Base-by-base conservation (phyloP, 805 yeast species). In the Pichia paraexigua region DNA sequence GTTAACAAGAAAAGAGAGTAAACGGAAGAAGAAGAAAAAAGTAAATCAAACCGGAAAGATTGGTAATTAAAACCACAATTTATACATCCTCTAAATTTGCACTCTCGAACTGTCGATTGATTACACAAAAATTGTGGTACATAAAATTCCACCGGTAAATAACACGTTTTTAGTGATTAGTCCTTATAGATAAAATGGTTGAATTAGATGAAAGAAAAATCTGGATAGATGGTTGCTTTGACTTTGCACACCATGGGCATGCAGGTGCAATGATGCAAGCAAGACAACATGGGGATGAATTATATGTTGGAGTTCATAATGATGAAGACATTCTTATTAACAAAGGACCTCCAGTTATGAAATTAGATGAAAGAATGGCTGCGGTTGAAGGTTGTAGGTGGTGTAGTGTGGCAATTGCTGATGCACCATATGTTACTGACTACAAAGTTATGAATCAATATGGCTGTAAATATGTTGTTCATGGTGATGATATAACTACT, bases 151-250 rank as follows among this genome's bases (percentile, higher is more conserved):
- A 13, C 11, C 13, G n/a, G 3, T 3, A 30, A 7, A 30, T n/a
- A 30, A 30, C 35, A 13, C 12, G 17, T 30, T 5, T 30, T 13
- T 30, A 13, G 2, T 30, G 3, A 12, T 30, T 30, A 13, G n/a
- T 13, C n/a, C 3, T n/a, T 30, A 7, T 30, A 13, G 3, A 13
- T n/a, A 30, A 13, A 17, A 41, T 41, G 44, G 40, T 47, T 6
- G 41, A 35, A 15, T 43, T 50, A 41, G 39, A 46, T 13, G 63
- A 74, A 40, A 61, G 72, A 46, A 70, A 85, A 48, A 85, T 92
- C 53, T 94, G 99, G 99, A 81, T 94, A 28, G 99, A 94, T 66
- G 99, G 99, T 0, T 94, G 99, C 65, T 94, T 94, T 69, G 99
- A 94, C 67, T 94, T 94, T 70, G 88, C 96, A 42, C 99, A 94